These are phyloP conservation scores for Aspergillus sp. DNA, from an alignment of 2,329 filamentous ascomycete genomes.

Conservation along the genomic window DNA sequence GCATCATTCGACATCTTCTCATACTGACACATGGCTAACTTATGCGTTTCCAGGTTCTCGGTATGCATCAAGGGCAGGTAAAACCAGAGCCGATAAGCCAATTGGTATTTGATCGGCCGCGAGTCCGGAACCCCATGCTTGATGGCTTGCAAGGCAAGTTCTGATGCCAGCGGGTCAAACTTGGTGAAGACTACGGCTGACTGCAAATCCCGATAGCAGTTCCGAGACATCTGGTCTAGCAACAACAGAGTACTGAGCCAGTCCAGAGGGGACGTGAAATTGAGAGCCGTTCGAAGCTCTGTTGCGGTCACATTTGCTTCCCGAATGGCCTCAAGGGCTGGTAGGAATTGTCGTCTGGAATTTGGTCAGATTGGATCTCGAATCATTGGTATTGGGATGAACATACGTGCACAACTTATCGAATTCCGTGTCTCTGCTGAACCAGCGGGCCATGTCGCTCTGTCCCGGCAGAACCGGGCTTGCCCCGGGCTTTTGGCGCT, in stretches of 20 bases:
- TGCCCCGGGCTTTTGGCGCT: constrained; percentile 17
- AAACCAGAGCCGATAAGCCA: constrained; percentile 55
- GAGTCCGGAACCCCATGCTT: constrained; percentile 29
- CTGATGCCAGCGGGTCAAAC: constrained; percentile 57
- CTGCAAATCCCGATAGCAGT: constrained; percentile 56
- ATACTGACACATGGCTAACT: background rate
- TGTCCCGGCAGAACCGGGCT: constrained; percentile 17
- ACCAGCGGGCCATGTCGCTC: constrained; percentile 9
- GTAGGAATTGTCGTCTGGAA: constrained; percentile 3
- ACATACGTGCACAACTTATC: background rate
- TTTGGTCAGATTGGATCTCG: background rate
- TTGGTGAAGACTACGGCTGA: constrained; percentile 50
- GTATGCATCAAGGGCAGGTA: constrained; percentile 61
- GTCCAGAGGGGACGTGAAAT: constrained; percentile 11
- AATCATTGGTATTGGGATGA: background rate
- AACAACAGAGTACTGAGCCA: constrained; percentile 55
- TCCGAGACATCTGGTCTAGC: constrained; percentile 64
- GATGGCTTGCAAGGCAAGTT: constrained; percentile 43
- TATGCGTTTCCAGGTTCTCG: background rate
- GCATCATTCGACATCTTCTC: background rate
- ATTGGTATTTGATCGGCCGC: constrained; percentile 34
- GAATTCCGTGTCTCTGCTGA: background rate
- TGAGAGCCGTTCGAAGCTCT: constrained; percentile 15
- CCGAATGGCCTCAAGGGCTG: background rate
- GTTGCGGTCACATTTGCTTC: background rate